Conservation (phyloP, 2,329 filamentous ascomycete species). For the Fusarium sp. region DNA sequence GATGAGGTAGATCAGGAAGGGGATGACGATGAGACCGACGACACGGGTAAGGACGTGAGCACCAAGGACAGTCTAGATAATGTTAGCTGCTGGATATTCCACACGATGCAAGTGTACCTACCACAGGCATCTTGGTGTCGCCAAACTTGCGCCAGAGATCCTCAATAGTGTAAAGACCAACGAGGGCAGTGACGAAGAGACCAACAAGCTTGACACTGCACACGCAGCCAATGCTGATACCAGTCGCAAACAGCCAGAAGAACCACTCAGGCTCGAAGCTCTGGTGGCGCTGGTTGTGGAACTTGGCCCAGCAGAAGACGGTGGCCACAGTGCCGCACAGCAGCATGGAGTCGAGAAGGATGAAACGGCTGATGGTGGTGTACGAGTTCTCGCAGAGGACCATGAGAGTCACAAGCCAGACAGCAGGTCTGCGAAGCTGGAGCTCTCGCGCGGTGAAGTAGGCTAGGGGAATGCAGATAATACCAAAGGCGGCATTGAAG, state of each 20-base stretch:
- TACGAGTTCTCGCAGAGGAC: slow-evolving; percentile 99
- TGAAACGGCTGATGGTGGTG: slow-evolving; percentile 98
- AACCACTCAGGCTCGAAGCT: slow-evolving; percentile 95
- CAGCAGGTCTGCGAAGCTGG: slow-evolving; percentile 84
- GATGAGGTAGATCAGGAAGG: slow-evolving; percentile 91
- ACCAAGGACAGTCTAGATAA: slow-evolving; percentile 69
- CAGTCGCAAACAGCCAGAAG: slow-evolving; percentile 92
- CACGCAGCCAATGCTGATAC: slow-evolving; percentile 95
- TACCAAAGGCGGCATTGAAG: slow-evolving; percentile 96
- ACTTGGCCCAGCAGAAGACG: slow-evolving; percentile 96
- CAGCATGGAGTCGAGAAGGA: slow-evolving; percentile 98
- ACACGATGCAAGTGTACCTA: slow-evolving; percentile 53
- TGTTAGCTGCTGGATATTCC: slow-evolving; percentile 12
- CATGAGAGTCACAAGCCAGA: slow-evolving; percentile 97
- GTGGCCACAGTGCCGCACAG: slow-evolving; percentile 99
- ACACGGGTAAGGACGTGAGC: slow-evolving; percentile 85
- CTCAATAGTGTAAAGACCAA: slow-evolving; percentile 95
- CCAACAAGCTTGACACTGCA: slow-evolving; percentile 99
- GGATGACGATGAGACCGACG: slow-evolving; percentile 88
- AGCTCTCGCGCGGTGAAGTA: slow-evolving; percentile 96
- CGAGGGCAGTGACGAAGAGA: slow-evolving; percentile 92
- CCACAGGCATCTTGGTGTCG: slow-evolving; percentile 88
- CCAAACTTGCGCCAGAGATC: slow-evolving; percentile 99
- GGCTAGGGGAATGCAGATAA: slow-evolving; percentile 90
- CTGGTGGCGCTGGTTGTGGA: slow-evolving; percentile 87